Base-by-base conservation (phyloP, 768 basidiomycete genomes). In the Terana coerulea region DNA sequence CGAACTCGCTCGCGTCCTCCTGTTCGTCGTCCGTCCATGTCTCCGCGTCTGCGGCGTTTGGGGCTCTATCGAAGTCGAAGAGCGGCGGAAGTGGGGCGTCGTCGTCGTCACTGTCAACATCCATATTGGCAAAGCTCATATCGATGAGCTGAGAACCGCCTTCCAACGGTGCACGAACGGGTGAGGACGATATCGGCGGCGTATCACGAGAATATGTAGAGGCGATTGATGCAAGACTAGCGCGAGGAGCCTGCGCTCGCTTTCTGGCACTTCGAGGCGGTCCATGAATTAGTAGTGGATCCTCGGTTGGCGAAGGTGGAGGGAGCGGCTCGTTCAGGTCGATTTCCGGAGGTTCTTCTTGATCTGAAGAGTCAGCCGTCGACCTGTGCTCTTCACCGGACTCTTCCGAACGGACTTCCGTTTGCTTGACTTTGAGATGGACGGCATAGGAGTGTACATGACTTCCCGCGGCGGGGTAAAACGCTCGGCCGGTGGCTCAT, bases 291-390 rank as follows among this genome's bases (percentile, higher is more conserved):
- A 91, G 69, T 0, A 91, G 64, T 0, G 88, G 88, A 59, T 91
- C 88, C 31, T 91, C 88, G 0, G 79, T 79, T 2, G 88, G 88
- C 47, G 85, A 87, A 0, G 86, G 73, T 0, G 88, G 89, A 7
- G 84, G 81, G 59, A 81, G 74, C 3, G 83, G 82, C 12, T 62
- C 72, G 42, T 64, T 73, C 25, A 86, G 66, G 59, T 87, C 79
- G 55, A 88, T 71, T 15, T 79, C 78, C 0, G 86, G 86, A 3
- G 78, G 75, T 59, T 90, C 51, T 71, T 78, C 74, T 90, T 91
- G 52, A 68, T 62, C 33, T 58, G 55, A 50, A 69, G 26, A 21
- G 59, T 59, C 12, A 67, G 57, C 30, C 51, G 54, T 56, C 58
- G 54, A 28, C 14, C 37, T 60, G 67, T 64, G 55, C 47, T 50